Base-by-base conservation (phyloP, 23 red algal species). In the Cyanidiococcus yangmingshanensis region DNA sequence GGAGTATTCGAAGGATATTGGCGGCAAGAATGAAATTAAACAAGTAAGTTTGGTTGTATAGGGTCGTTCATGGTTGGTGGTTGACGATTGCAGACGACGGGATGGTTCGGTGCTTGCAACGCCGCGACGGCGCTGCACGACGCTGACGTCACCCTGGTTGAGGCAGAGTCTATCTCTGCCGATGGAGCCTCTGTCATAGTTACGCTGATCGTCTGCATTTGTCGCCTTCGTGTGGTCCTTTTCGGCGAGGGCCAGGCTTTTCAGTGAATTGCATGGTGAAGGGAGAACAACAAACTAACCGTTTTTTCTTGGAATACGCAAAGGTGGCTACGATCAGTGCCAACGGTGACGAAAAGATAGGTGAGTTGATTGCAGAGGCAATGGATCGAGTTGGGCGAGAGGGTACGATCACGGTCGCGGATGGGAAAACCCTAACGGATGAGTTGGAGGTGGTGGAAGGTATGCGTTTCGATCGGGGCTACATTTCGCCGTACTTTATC, bases 391-490 rank as follows among this genome's bases (percentile, higher is more conserved):
- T 96, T 33, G 92, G 92, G 16, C 85, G 84, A 7, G 92, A 96
- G 76, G 92, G 92, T 3, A 96, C 92, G 15, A 96, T 96, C 54
- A 96, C 92, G 29, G 92, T 96, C 35, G 84, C 92, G 3, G 92
- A 96, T 68, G 92, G 92, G 17, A 96, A 96, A 80, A 96, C 92
- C 16, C 54, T 91, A 18, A 58, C 58, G 31, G 89, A 96, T 57
- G 92, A 96, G 75, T 67, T 96, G 50, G 92, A 96, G 15, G 87
- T 96, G 51, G 92, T 96, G 16, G 92, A 96, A 77, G 92, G 92
- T 32, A 87, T 96, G 85, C 86, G 86, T 59, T 96, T 96, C 58
- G 92, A 96, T 76, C 84, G 92, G 37, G 92, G 92, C 33, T 96
- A 80, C 83, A 87, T 96, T 40, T 91, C 87, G 16, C 92, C 92